These are phyloP conservation scores for Agrocybe pediades DNA, from an alignment of 768 basidiomycete species.

Conservation along the genomic window DNA sequence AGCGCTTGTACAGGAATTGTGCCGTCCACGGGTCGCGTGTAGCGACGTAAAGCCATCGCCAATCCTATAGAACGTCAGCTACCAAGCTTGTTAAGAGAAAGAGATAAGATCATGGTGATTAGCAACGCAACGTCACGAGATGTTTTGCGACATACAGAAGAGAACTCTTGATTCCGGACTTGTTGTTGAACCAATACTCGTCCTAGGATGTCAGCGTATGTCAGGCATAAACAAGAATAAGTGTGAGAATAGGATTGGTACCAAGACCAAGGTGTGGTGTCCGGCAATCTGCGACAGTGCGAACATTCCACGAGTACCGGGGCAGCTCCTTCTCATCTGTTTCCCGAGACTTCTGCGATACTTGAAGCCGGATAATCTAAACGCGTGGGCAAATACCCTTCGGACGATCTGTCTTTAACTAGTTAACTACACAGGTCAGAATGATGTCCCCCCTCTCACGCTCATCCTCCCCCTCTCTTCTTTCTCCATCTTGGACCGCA, in stretches of 20 bases:
- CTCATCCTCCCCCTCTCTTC: conserved; percentile 17
- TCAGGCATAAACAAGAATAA: neutral
- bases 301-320: conserved; percentile 25
- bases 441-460: conserved; percentile 28
- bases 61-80: neutral
- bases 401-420: conserved; percentile 26
- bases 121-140: too few relatives aligned
- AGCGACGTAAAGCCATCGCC: conserved; percentile 56
- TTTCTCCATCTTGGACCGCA: conserved; percentile 8
- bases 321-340: conserved; percentile 21
- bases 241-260: neutral
- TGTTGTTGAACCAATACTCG: conserved; percentile 1
- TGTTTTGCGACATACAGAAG: too few relatives aligned
- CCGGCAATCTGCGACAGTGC: conserved; percentile 26
- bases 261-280: conserved; percentile 15
- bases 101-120: neutral
- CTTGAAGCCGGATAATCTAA: conserved; percentile 27
- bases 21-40: conserved; percentile 63
- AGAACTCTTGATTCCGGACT: neutral
- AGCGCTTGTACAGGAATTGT: conserved; percentile 77
- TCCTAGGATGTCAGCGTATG: too few relatives aligned
- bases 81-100: too few relatives aligned
- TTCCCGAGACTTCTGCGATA: conserved; percentile 34
- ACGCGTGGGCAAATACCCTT: conserved; percentile 26
- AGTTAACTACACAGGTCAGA: conserved; percentile 19